Conservation (phyloP, 768 basidiomycete species). For the Lentinula sp. region DNA sequence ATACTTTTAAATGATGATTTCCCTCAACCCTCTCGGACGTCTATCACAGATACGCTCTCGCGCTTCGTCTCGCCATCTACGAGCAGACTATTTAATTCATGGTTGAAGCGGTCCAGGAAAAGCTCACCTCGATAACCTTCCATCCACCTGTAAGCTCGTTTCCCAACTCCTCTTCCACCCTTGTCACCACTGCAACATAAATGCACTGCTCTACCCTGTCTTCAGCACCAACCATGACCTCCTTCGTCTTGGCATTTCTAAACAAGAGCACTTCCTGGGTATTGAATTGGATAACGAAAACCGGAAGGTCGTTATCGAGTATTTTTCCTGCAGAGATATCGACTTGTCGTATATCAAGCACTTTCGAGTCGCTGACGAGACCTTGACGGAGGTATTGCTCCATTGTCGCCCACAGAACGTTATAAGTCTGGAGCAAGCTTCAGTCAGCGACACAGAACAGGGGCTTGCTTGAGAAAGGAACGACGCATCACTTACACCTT, state of each 20-base stretch:
- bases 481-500: constrained; percentile 62
- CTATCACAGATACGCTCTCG: constrained; percentile 21
- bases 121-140: constrained; percentile 90
- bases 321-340: constrained; percentile 90
- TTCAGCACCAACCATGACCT: constrained; percentile 82
- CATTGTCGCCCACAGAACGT: constrained; percentile 98
- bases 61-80: constrained; percentile 24
- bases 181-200: constrained; percentile 88
- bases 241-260: constrained; percentile 84
- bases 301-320: constrained; percentile 83
- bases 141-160: constrained; percentile 96
- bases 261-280: constrained; percentile 94
- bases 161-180: constrained; percentile 79
- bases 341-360: constrained; percentile 95
- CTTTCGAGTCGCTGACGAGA: constrained; percentile 86
- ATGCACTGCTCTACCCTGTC: constrained; percentile 89
- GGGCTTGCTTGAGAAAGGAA: background rate
- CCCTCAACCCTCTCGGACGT: background rate
- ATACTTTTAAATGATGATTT: background rate
- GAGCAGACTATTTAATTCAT: constrained; percentile 18
- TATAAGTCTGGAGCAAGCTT: constrained; percentile 65
- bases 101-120: constrained; percentile 5
- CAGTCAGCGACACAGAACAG: background rate
- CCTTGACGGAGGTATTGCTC: constrained; percentile 90
- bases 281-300: constrained; percentile 86